Percentiles rank a stretch among this genome's conserved stretches.
Conservation (phyloP, 176 grass and related monocot species). For the Olyra latifolia region DNA sequence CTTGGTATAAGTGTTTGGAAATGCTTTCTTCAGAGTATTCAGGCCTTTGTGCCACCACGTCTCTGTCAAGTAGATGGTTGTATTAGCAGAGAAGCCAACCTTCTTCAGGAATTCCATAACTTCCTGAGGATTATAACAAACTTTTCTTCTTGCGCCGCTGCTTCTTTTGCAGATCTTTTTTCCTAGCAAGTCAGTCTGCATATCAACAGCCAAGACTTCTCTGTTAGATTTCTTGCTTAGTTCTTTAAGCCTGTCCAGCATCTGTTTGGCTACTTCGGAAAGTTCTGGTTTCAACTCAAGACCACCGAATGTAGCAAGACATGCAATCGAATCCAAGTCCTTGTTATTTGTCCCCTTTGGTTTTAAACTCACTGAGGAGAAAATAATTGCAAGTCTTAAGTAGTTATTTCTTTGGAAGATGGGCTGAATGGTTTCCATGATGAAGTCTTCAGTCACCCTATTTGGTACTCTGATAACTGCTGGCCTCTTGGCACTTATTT, state of each 20-base stretch:
- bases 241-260: constrained; percentile 71
- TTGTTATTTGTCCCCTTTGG: constrained; percentile 47
- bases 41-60: constrained; percentile 71
- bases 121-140: constrained; percentile 68
- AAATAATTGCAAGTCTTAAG: constrained; percentile 61
- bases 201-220: constrained; percentile 57
- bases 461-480: constrained; percentile 78
- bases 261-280: constrained; percentile 55
- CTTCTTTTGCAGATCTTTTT: constrained; percentile 67
- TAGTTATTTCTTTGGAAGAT: constrained; percentile 74
- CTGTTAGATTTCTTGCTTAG: constrained; percentile 57
- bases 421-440: constrained; percentile 60
- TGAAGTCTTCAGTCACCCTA: constrained; percentile 61
- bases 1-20: constrained; percentile 86
- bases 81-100: constrained; percentile 58
- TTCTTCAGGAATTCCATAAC: constrained; percentile 69
- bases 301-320: constrained; percentile 78
- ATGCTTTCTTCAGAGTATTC: constrained; percentile 62
- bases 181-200: constrained; percentile 64
- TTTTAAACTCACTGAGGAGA: constrained; percentile 70
- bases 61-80: constrained; percentile 81
- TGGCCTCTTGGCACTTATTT: constrained; percentile 58
- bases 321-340: constrained; percentile 70
- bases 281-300: constrained; percentile 67
- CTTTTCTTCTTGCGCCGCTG: constrained; percentile 51